Evolutionary conservation across 164 flowering plant species (phyloP), one percentile per base, ranked within the genome.

Genomic region (Paratinospora sagittata): DNA sequence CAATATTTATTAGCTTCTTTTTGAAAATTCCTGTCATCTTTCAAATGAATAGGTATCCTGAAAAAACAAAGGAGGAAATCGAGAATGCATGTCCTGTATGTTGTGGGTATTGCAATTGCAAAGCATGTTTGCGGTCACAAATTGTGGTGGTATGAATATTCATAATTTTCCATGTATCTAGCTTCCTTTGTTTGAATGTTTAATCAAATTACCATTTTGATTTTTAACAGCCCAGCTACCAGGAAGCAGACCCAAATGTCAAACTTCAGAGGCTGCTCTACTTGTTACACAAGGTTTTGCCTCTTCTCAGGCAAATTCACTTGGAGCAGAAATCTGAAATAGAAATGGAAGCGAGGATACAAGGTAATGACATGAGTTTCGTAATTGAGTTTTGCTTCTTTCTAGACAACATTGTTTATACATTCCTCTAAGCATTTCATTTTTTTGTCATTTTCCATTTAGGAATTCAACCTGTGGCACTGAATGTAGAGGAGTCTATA

Each of bases 91-190:
- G 94, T 66, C 97, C 97, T 11, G 82, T 76, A 67, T 91, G 97
- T 74, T 74, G 85, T 69, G 84, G 85, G 23, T 84, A 85, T 73
- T 91, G 97, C 84, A 91, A 89, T 78, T 91, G 94, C 86, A 87
- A 78, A 76, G 71, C 79, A 62, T 91, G 97, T 79, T 85, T 90
- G 61, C 83, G 80, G 67, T 78, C 74, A 55, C 72, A 79, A 70
- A 17, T 78, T 33, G 70, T 66, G 36, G 69, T 73, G 84, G 87
- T 85, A 62, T 64, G 58, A 7, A 52, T 52, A 19, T 52, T 60
- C 63, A 60, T 27, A 8, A 24, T 60, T 7, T 24, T 60, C 63
- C 63, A 23, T 60, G 8, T 61, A 27, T 12, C 33, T 26, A 26
- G 27, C 63, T 60, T 60, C 2, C 21, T 60, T 60, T 21, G 14